phyloP scores from a whole-genome alignment of 176 grass and related monocot species.

The Bromus sterilis region DNA sequence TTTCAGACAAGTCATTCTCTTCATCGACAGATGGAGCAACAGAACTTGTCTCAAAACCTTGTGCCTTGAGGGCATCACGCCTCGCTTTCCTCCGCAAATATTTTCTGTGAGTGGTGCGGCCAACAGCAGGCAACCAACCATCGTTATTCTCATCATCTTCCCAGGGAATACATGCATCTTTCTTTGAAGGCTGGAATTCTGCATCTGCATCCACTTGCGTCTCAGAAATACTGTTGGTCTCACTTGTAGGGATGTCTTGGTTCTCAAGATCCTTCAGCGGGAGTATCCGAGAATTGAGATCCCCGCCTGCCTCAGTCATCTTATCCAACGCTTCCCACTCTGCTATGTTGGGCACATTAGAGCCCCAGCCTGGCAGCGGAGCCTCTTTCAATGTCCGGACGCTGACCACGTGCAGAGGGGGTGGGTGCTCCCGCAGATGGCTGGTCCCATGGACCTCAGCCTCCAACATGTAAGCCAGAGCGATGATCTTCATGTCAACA shows the following conservation, averaged over 20 bases:
- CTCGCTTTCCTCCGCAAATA: constrained; percentile 77
- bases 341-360: constrained; percentile 65
- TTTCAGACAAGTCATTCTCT: constrained; percentile 13
- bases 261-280: constrained; percentile 71
- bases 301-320: constrained; percentile 29
- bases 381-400: constrained; percentile 56
- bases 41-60: constrained; percentile 27
- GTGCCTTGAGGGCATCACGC: constrained; percentile 48
- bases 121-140: constrained; percentile 81
- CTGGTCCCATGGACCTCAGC: constrained; percentile 67
- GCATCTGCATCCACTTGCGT: constrained; percentile 21
- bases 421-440: constrained; percentile 73
- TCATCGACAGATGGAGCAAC: constrained; percentile 30
- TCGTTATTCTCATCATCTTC: constrained; percentile 62
- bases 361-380: constrained; percentile 75
- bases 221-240: constrained; percentile 20
- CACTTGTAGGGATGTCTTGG: constrained; percentile 26
- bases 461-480: constrained; percentile 94
- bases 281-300: constrained; percentile 64
- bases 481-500: constrained; percentile 93
- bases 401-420: constrained; percentile 62
- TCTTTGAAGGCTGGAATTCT: constrained; percentile 24
- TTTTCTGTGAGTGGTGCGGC: constrained; percentile 88
- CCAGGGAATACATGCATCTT: constrained; percentile 44
- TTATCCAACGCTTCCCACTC: constrained; percentile 94